Evolutionary conservation across 129 eudicot genomes (phyloP), one percentile per base, ranked within the genome.

Genomic region (Helianthus tuberosus): DNA sequence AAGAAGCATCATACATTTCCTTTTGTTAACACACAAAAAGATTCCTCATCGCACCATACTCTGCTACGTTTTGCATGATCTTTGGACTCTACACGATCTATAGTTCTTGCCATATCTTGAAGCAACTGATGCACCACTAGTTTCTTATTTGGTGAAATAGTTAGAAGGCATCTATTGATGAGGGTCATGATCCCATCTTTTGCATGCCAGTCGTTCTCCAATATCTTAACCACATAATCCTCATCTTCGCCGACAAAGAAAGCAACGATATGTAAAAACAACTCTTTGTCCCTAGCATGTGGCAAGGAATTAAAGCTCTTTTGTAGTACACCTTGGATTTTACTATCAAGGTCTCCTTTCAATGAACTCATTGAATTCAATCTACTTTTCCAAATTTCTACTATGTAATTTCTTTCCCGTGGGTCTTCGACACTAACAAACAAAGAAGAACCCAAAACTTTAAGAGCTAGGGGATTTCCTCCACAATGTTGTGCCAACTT

Each of bases 401-500:
- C 52, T 29, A 3, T 69, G 3, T 3, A 1, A 51, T n/a, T 69
- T 32, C 15, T 51, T n/a, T 35, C n/a, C 15, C 10, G 1, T 52
- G 63, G 16, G 6, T 51, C 35, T 50, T 69, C 32, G 4, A 16
- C 5, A 35, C 48, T 71, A 5, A 71, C 64, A 64, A 43, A 69
- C 6, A 71, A 6, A 25, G 66, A 71, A 11, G 74, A 76, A 8
- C 78, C 81, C 66, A 76, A 39, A 66, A 81, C 41, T 48, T 65
- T 14, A 58, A 71, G 79, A 55, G 85, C 81, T 4, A 76, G 4
- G 2, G 78, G 82, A 66, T 65, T 64, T 27, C 85, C 82, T 58
- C n/a, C 78, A 66, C 79, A 77, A 25, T 47, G 64, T 25, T 7
- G 14, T 32, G 60, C 46, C 9, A 25, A 75, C 32, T 38, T 27